phyloP scores from a whole-genome alignment of 345 rosid species.

The Corchorus olitorius region DNA sequence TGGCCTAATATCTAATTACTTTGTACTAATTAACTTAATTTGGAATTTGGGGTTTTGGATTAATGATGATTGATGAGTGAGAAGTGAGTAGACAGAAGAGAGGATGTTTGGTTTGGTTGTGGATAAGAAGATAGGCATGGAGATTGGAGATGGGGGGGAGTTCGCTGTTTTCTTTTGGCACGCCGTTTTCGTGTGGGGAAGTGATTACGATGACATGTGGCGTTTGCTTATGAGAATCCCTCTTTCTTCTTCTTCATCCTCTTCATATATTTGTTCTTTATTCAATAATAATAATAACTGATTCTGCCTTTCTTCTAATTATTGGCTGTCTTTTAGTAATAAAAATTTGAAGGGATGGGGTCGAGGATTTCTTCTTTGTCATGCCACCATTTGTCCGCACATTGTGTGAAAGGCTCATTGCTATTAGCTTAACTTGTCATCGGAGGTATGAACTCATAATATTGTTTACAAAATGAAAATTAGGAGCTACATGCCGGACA shows the following conservation, averaged over 20 bases:
- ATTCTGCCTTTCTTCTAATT: neutral
- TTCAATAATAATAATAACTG: neutral
- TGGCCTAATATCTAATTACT: neutral
- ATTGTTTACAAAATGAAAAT: too few relatives aligned
- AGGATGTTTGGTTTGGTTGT: conserved; percentile 8
- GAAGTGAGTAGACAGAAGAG: too few relatives aligned
- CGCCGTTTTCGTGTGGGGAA: conserved; percentile 1
- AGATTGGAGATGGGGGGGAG: neutral
- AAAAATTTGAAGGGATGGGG: neutral
- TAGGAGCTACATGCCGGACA: too few relatives aligned
- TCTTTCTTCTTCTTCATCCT: neutral
- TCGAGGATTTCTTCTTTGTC: neutral
- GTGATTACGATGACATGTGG: conserved; percentile 3
- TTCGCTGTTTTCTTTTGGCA: conserved; percentile 6
- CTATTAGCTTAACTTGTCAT: too few relatives aligned
- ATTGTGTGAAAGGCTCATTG: neutral
- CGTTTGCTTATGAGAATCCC: neutral
- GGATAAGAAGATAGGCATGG: conserved; percentile 17
- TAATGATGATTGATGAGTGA: neutral
- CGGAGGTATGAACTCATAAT: too few relatives aligned
- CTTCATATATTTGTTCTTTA: neutral
- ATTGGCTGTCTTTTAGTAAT: neutral
- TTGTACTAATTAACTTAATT: neutral
- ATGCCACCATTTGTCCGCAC: conserved; percentile 4
- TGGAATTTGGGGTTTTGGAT: neutral